phyloP scores from a whole-genome alignment of 148 eudicot genomes.

The Cornus florida region DNA sequence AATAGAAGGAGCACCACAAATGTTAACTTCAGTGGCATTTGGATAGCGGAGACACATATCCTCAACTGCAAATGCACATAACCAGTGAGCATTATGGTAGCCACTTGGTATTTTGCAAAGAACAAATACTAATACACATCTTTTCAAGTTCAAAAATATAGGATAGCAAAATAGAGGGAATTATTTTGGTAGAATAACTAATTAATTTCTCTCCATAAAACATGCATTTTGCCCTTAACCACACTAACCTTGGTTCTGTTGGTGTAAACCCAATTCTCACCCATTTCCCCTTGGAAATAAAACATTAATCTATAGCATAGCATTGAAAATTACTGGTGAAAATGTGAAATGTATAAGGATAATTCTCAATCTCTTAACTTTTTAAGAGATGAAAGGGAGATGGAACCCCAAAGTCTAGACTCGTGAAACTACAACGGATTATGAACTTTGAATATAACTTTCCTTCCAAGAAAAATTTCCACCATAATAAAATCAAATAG shows the following conservation, averaged over 20 bases:
- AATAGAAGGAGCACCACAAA: constrained; percentile 59
- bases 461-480: neutral
- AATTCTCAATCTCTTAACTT: neutral
- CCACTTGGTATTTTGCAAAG: neutral
- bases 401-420: neutral
- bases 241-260: neutral
- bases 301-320: no score
- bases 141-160: neutral
- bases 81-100: neutral
- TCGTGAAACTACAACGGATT: neutral
- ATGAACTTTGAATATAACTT: neutral
- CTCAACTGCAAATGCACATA: constrained; percentile 56
- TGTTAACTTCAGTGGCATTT: constrained; percentile 71
- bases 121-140: neutral
- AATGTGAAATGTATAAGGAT: neutral
- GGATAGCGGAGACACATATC: constrained; percentile 89
- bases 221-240: neutral
- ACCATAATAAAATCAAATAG: neutral
- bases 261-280: neutral
- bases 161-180: neutral
- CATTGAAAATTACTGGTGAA: neutral
- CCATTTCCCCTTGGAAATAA: no score
- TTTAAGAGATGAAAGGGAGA: neutral
- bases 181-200: neutral
- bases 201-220: neutral